Evolutionary conservation across 495 filamentous ascomycete species (phyloP).

Genomic region (Penicillium herquei): DNA sequence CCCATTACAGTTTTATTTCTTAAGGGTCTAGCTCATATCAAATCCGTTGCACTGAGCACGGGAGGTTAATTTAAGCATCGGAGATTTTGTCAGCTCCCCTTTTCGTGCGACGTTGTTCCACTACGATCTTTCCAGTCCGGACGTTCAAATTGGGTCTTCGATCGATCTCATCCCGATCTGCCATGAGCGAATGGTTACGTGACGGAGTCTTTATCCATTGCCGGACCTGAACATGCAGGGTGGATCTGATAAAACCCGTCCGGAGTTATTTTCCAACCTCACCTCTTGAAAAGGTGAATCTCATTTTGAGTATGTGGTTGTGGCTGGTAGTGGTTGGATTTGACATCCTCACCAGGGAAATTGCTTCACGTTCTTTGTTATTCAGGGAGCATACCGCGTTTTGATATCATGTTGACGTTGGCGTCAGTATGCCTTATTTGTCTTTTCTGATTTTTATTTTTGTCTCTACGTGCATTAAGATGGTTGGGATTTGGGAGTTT

Average conservation of each 20-base stretch:
- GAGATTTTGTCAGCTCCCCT: background rate
- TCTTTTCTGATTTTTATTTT: conserved; percentile 6
- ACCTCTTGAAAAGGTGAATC: background rate
- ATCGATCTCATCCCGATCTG: background rate
- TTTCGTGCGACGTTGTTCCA: background rate
- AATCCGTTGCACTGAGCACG: background rate
- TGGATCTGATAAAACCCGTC: background rate
- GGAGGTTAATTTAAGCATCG: background rate
- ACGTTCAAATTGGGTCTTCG: conserved; percentile 16
- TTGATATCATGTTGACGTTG: conserved; percentile 1
- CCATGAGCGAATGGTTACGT: conserved; percentile 13
- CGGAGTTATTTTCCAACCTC: background rate
- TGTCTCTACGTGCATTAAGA: conserved; percentile 22
- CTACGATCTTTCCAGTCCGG: background rate
- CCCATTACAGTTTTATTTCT: background rate
- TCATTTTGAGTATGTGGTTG: background rate
- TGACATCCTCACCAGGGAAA: background rate
- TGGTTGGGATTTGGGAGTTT: conserved; percentile 23
- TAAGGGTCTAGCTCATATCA: background rate
- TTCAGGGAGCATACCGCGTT: background rate
- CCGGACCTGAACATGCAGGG: background rate
- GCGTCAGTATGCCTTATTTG: background rate
- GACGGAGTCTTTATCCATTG: conserved; percentile 19
- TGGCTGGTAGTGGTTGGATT: no score
- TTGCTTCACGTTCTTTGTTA: background rate